Conservation (phyloP, 208 protist genomes). For the Perkinsela sp. region DNA sequence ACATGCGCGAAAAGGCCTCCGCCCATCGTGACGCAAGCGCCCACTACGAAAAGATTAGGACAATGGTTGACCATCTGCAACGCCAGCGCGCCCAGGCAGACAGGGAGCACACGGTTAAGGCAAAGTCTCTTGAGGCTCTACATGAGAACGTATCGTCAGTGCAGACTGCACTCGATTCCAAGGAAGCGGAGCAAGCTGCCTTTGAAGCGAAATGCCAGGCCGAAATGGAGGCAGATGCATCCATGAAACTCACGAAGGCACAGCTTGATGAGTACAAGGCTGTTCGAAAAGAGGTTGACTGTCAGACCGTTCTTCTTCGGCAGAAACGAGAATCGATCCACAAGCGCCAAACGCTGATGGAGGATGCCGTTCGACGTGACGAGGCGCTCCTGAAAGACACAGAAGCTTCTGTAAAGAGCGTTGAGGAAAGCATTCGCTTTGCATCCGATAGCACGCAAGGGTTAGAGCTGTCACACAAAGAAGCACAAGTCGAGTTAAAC, state of each 20-base stretch:
- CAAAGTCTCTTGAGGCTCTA: slow-evolving; percentile 17
- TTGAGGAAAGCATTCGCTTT: slow-evolving; percentile 13
- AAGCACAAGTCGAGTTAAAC: slow-evolving; percentile 14
- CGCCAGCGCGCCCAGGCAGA: slow-evolving; percentile 18
- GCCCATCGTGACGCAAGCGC: neutral
- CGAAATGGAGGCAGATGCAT: slow-evolving; percentile 16
- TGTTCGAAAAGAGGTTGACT: slow-evolving; percentile 45
- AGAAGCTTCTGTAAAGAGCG: slow-evolving; percentile 16
- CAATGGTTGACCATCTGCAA: slow-evolving; percentile 14
- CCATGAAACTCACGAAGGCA: slow-evolving; percentile 10
- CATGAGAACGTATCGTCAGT: slow-evolving; percentile 11
- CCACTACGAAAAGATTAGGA: slow-evolving; percentile 6
- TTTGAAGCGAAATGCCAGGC: slow-evolving; percentile 24
- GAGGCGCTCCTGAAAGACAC: slow-evolving; percentile 14
- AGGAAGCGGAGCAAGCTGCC: slow-evolving; percentile 16
- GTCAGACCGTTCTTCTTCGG: slow-evolving; percentile 29
- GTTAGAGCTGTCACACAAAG: slow-evolving; percentile 14
- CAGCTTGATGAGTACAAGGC: slow-evolving; percentile 32
- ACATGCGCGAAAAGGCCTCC: slow-evolving; percentile 13
- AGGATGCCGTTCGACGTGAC: slow-evolving; percentile 24
- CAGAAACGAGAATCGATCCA: slow-evolving; percentile 35
- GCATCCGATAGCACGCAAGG: slow-evolving; percentile 11
- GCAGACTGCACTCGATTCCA: slow-evolving; percentile 20
- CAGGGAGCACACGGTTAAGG: slow-evolving; percentile 15
- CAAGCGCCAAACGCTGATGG: slow-evolving; percentile 19